These are phyloP conservation scores for Fusarium paranaense DNA, from an alignment of 2,329 filamentous ascomycete species.

Conservation along the genomic window DNA sequence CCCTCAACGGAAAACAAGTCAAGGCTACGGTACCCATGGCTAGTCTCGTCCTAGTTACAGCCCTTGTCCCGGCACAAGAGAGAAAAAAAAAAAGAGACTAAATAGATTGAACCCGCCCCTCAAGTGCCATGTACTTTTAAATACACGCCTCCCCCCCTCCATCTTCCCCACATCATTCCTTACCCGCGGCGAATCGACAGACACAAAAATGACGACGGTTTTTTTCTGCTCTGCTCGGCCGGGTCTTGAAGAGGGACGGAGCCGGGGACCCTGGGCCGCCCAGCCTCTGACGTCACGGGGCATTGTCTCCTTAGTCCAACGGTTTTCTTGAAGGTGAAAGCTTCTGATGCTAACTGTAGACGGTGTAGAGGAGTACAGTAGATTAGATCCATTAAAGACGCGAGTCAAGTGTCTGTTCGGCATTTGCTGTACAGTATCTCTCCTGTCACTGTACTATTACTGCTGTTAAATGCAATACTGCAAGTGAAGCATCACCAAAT, in stretches of 20 bases:
- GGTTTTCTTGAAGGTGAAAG: background rate
- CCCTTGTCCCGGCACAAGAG: conserved; percentile 28
- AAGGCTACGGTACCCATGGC: background rate
- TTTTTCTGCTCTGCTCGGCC: conserved; percentile 28
- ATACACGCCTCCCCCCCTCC: conserved; percentile 1
- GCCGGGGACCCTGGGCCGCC: conserved; percentile 38
- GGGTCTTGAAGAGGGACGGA: conserved; percentile 34
- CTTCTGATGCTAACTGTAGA: background rate
- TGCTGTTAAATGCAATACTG: background rate
- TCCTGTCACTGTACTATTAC: background rate
- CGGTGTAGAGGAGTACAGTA: background rate
- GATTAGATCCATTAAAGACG: background rate
- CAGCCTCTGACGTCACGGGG: conserved; percentile 46
- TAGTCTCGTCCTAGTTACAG: background rate
- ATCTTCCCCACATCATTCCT: conserved; percentile 14
- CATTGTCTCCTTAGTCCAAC: conserved; percentile 15
- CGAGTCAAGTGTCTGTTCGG: background rate
- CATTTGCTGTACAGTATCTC: background rate
- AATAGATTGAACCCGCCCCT: conserved; percentile 28
- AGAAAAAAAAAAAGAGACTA: conserved; percentile 23
- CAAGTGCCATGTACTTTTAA: conserved; percentile 13
- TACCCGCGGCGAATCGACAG: conserved; percentile 28
- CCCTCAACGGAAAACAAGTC: background rate
- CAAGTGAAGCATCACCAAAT: background rate
- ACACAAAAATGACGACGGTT: conserved; percentile 41